Percentiles rank a stretch among this genome's conserved stretches.
Conservation (phyloP, 192 early-diverging fungal genomes). For the Gryganskiella cystojenkinii region DNA sequence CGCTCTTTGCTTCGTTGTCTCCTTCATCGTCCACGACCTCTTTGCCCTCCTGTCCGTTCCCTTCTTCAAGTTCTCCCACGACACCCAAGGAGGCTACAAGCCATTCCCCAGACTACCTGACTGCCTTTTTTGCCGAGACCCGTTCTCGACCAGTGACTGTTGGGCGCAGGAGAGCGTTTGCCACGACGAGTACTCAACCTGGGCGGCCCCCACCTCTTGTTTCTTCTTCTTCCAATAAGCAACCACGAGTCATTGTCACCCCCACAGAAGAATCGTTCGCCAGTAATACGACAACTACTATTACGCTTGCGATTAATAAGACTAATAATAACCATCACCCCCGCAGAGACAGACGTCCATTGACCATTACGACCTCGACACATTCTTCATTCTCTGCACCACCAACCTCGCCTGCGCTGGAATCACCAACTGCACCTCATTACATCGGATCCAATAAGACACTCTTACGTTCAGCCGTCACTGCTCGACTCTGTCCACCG, state of each 20-base stretch:
- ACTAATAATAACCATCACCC: not conserved
- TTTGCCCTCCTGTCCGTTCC: not conserved
- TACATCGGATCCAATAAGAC: not conserved
- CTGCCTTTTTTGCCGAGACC: slow-evolving; percentile 45
- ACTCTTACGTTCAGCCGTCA: not conserved
- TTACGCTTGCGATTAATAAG: not conserved
- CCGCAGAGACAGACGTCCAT: not conserved
- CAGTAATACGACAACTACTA: not conserved
- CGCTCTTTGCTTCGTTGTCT: slow-evolving; percentile 26
- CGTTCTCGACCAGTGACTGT: not conserved
- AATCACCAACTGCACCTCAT: not conserved
- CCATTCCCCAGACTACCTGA: slow-evolving; percentile 44
- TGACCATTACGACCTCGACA: slow-evolving; percentile 9
- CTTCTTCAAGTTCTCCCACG: not conserved
- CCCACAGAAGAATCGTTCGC: not conserved
- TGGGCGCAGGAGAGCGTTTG: not conserved
- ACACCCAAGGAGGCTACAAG: not conserved
- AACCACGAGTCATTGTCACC: not conserved
- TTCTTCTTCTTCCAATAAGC: too few relatives aligned
- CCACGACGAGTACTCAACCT: not conserved
- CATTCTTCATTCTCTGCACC: not conserved
- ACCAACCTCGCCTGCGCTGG: not conserved
- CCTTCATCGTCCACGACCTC: slow-evolving; percentile 9
- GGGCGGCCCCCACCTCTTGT: too few relatives aligned
- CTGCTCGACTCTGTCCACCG: not conserved